Evolutionary conservation across 2,329 filamentous ascomycete genomes (phyloP), one percentile per base, ranked within the genome.

Genomic region (Biscogniauxia marginata): DNA sequence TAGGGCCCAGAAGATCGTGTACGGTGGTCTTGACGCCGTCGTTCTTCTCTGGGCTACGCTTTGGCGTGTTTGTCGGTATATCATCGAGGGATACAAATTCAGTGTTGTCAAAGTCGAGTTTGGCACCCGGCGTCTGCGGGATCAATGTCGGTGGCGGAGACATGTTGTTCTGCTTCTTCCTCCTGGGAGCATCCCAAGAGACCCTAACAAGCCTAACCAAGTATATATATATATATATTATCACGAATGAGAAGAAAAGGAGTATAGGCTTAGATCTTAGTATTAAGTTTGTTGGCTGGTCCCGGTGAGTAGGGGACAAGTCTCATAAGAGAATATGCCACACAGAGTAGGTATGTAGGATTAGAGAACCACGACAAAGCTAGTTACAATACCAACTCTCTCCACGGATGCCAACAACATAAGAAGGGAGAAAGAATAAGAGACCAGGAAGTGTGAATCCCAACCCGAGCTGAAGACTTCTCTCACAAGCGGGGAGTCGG

Each of bases 1-100:
- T 67, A 4, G 70, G 69, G 46, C 68, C 65, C 8, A 74, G 60
- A 4, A 73, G 60, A 25, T 43, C 23, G 13, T 44, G n/a, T 7
- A 39, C 22, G 20, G 46, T 47, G 19, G 45, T 45, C n/a, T 46
- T 52, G 43, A 45, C 24, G 18, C 55, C 55, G 49, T 21, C 43
- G n/a, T 49, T 45, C 19, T 43, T 56, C 9, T 19, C 46, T 8
- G 34, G 19, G 7, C 9, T 25, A 8, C 53, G 30, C 3, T 30
- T 9, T 11, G 20, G 50, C 7, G 46, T 16, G 6, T 47, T 24
- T 20, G 20, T 9, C 11, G n/a, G 44, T 19, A 22, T n/a, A 19
- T 22, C 21, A 3, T 7, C 21, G 24, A 25, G 16, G 3, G 9
- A n/a, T n/a, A n/a, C n/a, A n/a, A n/a, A n/a, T n/a, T n/a, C 9